Evolutionary conservation across 768 basidiomycete species (phyloP), one percentile per base, ranked within the genome.

Genomic region (Mycena indigotica): DNA sequence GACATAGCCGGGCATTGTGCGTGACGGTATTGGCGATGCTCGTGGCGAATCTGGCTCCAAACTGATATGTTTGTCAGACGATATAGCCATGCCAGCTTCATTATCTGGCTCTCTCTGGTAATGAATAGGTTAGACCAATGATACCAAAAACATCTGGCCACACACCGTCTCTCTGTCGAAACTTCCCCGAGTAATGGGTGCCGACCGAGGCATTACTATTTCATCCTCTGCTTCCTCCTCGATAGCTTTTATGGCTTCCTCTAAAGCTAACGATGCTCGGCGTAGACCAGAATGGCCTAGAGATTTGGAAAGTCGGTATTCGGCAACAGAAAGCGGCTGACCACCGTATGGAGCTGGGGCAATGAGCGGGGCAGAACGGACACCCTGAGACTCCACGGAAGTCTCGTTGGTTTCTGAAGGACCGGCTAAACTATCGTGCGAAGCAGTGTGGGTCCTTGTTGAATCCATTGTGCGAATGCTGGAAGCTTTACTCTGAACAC

Each of bases 141-240:
- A 19, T 6, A 15, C 40, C n/a, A n/a, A 53, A 55, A 21, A 44
- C 54, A 46, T 23, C 49, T 56, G 28, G 26, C 25, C 41, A 74
- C 76, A 65, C 68, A 78, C 65, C 30, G 62, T 57, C 44, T 63
- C 57, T 29, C 67, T 26, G 51, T 78, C 77, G 29, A 70, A 58
- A 61, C 67, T 73, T 17, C 69, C 64, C 32, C 83, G 79, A 55
- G 77, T 72, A 52, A 79, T 70, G 49, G 80, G 80, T 19, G 80
- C 76, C 38, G 85, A 84, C 55, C 89, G 81, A 40, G 86, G 86
- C 75, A 91, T 80, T 62, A 91, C 76, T 59, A 91, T 86, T 70
- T 91, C 86, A 70, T 92, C 89, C 60, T 89, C 89, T 0, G 77
- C 77, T 62, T 84, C 83, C 61, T 91, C 88, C 67, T 91, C 89